Base-by-base conservation (phyloP, 371 early-diverging fungal genomes). In the Mortierella sp. region DNA sequence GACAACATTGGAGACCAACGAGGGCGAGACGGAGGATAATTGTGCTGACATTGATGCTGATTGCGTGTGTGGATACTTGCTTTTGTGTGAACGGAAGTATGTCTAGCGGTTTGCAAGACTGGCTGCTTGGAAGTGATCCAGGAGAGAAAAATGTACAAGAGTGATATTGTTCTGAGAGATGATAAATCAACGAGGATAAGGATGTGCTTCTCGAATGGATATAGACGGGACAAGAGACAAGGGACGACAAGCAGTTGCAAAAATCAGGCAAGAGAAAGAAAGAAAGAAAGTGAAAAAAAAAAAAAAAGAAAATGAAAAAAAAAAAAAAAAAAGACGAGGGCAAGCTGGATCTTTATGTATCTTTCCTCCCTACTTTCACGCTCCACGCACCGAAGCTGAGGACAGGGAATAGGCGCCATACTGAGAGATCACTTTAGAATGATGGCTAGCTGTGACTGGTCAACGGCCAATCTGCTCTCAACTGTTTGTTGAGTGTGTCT, bases 1-100 rank as follows among this genome's bases (percentile, higher is more conserved):
- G 58, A 70, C 7, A 7, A 70, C 52, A 27, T 76, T 76, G 65
- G 66, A 48, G 47, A 70, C 48, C 62, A 64, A 50, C 31, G 78
- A 76, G 9, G 70, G 47, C 2, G 70, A 46, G 19, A 70, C 64
- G n/a, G 66, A 37, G 6, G 70, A 34, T 23, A 65, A 60, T 65
- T 56, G 60, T 48, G 66, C 32, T 12, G 72, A 72, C 72, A 72
- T 72, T 24, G 39, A 50, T 19, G 52, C 15, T 31, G 42, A 4
- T 7, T 14, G 7, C 37, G 7, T 34, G 11, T 34, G 37, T 43
- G 26, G 9, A 2, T 46, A 19, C 27, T 42, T 50, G 28, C 54
- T 46, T 11, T 21, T 42, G 23, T 52, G 28, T 32, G 49, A 41
- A 23, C 24, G 8, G 28, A 32, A 6, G 15, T 12, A 21, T 43